phyloP scores from a whole-genome alignment of 768 basidiomycete species.

The Tulasnella sp. region DNA sequence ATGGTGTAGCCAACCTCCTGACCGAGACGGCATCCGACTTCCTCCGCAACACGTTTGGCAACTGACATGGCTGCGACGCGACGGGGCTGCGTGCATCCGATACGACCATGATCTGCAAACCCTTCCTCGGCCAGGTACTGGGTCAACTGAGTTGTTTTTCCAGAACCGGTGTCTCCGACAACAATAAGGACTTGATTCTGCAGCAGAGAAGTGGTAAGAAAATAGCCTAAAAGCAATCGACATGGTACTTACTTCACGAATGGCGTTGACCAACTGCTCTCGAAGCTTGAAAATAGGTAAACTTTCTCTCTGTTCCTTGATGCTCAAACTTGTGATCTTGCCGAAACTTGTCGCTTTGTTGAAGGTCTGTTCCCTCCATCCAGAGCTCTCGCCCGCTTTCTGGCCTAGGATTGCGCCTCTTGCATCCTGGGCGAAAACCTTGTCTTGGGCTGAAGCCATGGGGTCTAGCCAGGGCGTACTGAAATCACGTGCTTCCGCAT shows the following conservation, averaged over 20 bases:
- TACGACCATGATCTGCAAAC: conserved; percentile 30
- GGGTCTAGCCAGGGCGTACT: conserved; percentile 97
- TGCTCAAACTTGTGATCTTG: conserved; percentile 78
- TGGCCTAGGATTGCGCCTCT: conserved; percentile 72
- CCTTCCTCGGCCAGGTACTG: conserved; percentile 21
- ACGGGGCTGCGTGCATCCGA: conserved; percentile 35
- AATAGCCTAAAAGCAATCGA: neutral
- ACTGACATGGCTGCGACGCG: conserved; percentile 35
- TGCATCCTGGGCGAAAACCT: conserved; percentile 86
- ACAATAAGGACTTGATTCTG: conserved; percentile 75
- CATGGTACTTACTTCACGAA: conserved; percentile 56
- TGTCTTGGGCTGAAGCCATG: conserved; percentile 81
- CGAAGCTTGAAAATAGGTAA: conserved; percentile 93
- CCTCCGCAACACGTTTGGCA: conserved; percentile 33
- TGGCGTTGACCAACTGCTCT: conserved; percentile 79
- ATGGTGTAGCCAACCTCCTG: neutral
- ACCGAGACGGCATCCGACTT: conserved; percentile 16
- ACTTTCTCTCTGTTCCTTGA: conserved; percentile 85
- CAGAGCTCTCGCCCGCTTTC: conserved; percentile 68
- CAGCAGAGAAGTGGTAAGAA: neutral
- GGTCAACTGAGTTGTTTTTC: neutral
- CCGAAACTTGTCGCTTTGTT: conserved; percentile 96
- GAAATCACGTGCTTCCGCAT: conserved; percentile 90
- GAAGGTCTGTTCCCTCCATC: conserved; percentile 86
- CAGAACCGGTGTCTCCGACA: conserved; percentile 81